Base-by-base conservation (phyloP, 352 stramenopile genomes). In the Globisporangium polare region DNA sequence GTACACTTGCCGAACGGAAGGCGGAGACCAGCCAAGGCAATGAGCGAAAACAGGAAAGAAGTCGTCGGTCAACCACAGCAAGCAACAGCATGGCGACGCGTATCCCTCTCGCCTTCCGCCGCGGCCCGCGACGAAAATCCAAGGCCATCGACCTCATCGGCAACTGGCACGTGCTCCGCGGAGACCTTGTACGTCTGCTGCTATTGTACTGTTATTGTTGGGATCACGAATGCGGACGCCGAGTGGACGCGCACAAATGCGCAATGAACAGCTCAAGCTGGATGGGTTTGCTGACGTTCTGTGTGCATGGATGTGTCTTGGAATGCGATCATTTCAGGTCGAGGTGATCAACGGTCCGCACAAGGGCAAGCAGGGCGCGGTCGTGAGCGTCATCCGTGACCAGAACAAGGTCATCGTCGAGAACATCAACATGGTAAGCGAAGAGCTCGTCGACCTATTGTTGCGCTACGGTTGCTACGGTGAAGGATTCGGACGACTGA, bases 371-470 rank as follows among this genome's bases (percentile, higher is more conserved):
- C 85, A 94, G 64, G 85, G 85, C 24, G 63, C 85, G 18, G 74
- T 94, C 42, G 68, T 86, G 53, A 83, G 75, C 62, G 85, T 94
- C 53, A 83, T 89, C 50, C 83, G 85, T 49, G 81, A 89, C 26
- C 65, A 80, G 63, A 94, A 94, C 75, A 78, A 73, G 62, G 67
- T 94, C 31, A 86, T 94, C 43, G 76, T 94, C 20, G 83, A 94
- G 73, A 91, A 92, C 75, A 77, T 92, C 73, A 94, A 94, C 72
- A 91, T 94, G 85, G 83, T 93, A 56, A 61, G 71, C 15, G 37
- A 42, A 42, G 37, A 42, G 37, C 37, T 42, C 18, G 12, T 18
- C 37, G 12, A 42, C 18, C 12, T n/a, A 42, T 42, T 51, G 3
- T 41, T n/a, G 15, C 13, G 26, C 17, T 17, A 31, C 15, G 29